Conservation (phyloP, 208 protist genomes). For the Strigomonas culicis region DNA sequence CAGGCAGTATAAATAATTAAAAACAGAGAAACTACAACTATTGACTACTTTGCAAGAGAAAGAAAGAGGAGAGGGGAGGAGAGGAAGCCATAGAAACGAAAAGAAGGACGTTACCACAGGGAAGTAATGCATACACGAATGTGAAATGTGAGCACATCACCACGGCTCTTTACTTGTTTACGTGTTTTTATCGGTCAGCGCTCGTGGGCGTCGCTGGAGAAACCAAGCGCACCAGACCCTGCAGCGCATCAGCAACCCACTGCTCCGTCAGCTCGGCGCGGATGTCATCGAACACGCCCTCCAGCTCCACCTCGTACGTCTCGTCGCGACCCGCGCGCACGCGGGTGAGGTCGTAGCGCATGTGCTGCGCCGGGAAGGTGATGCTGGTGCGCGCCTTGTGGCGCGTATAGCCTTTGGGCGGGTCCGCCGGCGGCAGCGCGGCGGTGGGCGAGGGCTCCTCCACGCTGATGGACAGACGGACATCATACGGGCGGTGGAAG, state of each 20-base stretch:
- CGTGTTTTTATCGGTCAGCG: no score
- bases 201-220: no score
- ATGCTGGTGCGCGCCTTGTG: slow-evolving; percentile 51
- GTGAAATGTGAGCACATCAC: no score
- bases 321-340: slow-evolving; percentile 21
- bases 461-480: slow-evolving; percentile 58
- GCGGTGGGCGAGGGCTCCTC: slow-evolving; percentile 16
- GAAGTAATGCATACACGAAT: neutral
- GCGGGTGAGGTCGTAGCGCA: slow-evolving; percentile 65
- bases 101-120: no score
- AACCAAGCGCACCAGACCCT: slow-evolving; percentile 30
- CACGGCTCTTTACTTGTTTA: no score
- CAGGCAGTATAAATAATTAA: slow-evolving; percentile 4
- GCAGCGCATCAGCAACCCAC: slow-evolving; percentile 45
- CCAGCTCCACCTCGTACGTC: slow-evolving; percentile 72
- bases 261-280: slow-evolving; percentile 33
- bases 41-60: neutral
- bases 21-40: slow-evolving; percentile 11
- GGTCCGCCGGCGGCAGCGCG: slow-evolving; percentile 13
- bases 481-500: slow-evolving; percentile 49
- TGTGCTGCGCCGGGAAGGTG: slow-evolving; percentile 17
- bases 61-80: neutral
- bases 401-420: slow-evolving; percentile 30
- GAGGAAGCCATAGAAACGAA: neutral
- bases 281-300: slow-evolving; percentile 37